Evolutionary conservation across 2,329 filamentous ascomycete genomes (phyloP).

Genomic region (Aspergillus brasiliensis): DNA sequence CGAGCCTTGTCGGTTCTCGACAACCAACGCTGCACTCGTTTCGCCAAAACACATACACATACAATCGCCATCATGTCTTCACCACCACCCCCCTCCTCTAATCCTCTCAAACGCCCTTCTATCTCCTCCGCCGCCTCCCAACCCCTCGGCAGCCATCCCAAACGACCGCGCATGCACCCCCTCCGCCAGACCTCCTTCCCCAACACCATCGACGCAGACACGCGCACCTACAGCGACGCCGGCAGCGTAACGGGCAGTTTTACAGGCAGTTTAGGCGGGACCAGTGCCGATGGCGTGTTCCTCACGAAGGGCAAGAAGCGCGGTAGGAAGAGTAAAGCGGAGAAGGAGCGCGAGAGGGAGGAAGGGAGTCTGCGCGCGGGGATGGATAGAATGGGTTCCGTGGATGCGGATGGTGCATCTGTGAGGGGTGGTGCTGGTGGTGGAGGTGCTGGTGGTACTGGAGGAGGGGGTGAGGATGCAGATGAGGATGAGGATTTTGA

Average conservation of each 20-base stretch:
- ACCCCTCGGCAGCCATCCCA: conserved; percentile 31
- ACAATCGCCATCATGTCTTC: conserved; percentile 39
- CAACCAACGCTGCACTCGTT: not conserved
- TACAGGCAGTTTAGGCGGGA: conserved; percentile 44
- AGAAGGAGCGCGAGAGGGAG: conserved; percentile 40
- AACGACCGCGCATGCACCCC: conserved; percentile 46
- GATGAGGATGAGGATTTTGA: conserved; percentile 55
- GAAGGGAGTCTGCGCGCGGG: conserved; percentile 28
- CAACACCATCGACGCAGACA: conserved; percentile 32
- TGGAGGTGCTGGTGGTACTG: conserved; percentile 37
- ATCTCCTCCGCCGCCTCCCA: conserved; percentile 42
- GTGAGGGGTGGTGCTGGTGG: conserved; percentile 33
- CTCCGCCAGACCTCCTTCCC: conserved; percentile 52
- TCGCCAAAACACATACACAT: not conserved
- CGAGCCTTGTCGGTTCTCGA: not conserved
- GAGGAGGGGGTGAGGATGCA: conserved; percentile 51
- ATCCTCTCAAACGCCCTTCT: conserved; percentile 46
- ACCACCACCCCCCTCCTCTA: conserved; percentile 35
- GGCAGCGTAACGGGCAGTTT: conserved; percentile 47
- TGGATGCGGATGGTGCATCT: conserved; percentile 36
- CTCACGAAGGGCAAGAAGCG: conserved; percentile 37
- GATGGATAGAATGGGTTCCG: conserved; percentile 33
- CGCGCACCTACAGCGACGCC: conserved; percentile 35
- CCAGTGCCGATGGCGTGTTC: conserved; percentile 39
- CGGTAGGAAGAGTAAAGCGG: conserved; percentile 41